These are phyloP conservation scores for Lecanosticta acicola DNA, from an alignment of 2,329 filamentous ascomycete genomes.

Conservation along the genomic window DNA sequence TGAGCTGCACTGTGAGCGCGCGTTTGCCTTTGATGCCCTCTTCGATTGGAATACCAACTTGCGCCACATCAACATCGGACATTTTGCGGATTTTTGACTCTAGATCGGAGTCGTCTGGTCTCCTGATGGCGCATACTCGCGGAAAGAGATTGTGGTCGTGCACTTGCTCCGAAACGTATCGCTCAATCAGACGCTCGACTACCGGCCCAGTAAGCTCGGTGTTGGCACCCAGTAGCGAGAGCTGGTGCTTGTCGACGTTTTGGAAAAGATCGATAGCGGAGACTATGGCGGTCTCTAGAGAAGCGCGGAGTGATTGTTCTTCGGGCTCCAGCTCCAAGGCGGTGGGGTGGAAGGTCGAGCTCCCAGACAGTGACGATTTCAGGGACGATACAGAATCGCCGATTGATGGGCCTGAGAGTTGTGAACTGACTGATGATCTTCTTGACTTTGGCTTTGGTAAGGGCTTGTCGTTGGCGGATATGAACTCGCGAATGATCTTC, in stretches of 20 bases:
- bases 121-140: conserved; percentile 68
- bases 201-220: conserved; percentile 88
- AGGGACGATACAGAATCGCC: conserved; percentile 32
- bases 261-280: conserved; percentile 94
- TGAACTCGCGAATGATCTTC: conserved; percentile 83
- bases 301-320: conserved; percentile 81
- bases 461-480: conserved; percentile 75
- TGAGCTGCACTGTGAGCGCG: conserved; percentile 70
- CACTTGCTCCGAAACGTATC: conserved; percentile 88
- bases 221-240: conserved; percentile 84
- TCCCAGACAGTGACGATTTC: conserved; percentile 33
- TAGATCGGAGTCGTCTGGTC: conserved; percentile 77
- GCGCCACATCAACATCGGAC: conserved; percentile 88
- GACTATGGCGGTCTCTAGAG: conserved; percentile 86
- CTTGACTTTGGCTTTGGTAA: conserved; percentile 49
- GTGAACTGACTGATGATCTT: conserved; percentile 33
- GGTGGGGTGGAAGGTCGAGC: conserved; percentile 39
- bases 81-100: conserved; percentile 89
- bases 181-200: conserved; percentile 89
- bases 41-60: conserved; percentile 82
- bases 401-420: conserved; percentile 30
- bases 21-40: conserved; percentile 73
- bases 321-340: conserved; percentile 75
- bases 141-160: conserved; percentile 81
- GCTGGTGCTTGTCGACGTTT: conserved; percentile 87